phyloP scores from a whole-genome alignment of 2,329 filamentous ascomycete genomes.

The Venturiaceae sp. region DNA sequence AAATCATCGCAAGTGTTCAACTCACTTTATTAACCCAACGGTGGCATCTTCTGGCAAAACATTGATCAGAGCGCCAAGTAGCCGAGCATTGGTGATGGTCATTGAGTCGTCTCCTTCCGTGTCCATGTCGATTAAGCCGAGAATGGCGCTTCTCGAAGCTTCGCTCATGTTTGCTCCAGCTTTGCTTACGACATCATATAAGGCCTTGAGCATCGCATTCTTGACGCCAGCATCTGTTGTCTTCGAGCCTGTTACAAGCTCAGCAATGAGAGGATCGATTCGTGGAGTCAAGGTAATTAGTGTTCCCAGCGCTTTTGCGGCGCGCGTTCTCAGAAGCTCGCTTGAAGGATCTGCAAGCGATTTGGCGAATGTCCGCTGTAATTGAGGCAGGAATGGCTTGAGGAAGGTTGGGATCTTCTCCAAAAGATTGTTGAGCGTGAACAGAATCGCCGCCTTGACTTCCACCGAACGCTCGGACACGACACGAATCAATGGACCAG shows the following conservation, averaged over 20 bases:
- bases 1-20: too few species aligned
- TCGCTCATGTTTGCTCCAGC: conserved; percentile 94
- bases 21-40: conserved; percentile 42
- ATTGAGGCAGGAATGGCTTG: conserved; percentile 92
- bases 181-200: conserved; percentile 94
- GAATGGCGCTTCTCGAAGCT: conserved; percentile 71
- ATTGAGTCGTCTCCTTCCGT: conserved; percentile 56
- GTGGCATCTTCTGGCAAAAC: conserved; percentile 69
- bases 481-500: conserved; percentile 92
- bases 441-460: conserved; percentile 87
- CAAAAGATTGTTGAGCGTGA: conserved; percentile 87
- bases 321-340: conserved; percentile 75
- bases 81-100: conserved; percentile 80
- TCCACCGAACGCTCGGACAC: conserved; percentile 94
- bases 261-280: conserved; percentile 85
- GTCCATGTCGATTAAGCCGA: conserved; percentile 81
- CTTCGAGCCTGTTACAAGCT: conserved; percentile 92
- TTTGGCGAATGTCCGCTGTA: conserved; percentile 95
- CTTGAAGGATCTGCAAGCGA: conserved; percentile 89
- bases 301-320: conserved; percentile 88
- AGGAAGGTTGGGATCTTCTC: conserved; percentile 94
- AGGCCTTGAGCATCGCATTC: conserved; percentile 91
- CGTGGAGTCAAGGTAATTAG: conserved; percentile 92
- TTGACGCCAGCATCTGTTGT: conserved; percentile 67
- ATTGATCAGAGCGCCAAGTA: conserved; percentile 83